Percentiles rank a stretch among this genome's conserved stretches.
Evolutionary conservation across 495 filamentous ascomycete genomes (phyloP).

Genomic region (Sabuloglossum arenarium): DNA sequence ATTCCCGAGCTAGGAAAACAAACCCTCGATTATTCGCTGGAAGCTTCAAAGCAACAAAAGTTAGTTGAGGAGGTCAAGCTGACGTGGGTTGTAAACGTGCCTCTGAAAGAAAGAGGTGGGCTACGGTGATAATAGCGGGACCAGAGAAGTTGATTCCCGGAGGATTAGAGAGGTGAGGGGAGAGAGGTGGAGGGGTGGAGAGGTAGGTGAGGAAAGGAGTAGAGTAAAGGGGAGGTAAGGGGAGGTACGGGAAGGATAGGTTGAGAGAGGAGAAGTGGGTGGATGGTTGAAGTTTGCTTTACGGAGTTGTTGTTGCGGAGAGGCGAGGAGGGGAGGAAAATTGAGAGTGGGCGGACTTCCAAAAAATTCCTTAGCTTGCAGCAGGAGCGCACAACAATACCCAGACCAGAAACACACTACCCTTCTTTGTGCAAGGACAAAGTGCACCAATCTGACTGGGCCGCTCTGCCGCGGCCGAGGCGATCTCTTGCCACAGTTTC

Average conservation of each 20-base stretch:
- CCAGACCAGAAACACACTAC: neutral
- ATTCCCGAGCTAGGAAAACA: neutral
- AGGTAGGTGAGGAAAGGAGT: conserved; percentile 8
- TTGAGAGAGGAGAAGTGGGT: conserved; percentile 9
- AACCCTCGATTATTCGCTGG: neutral
- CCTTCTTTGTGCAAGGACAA: neutral
- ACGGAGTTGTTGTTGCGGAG: conserved; percentile 3
- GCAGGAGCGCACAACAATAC: neutral
- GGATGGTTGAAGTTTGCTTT: conserved; percentile 2
- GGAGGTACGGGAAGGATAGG: conserved; percentile 4
- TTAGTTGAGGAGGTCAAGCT: neutral
- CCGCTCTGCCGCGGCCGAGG: neutral
- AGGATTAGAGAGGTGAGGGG: conserved; percentile 8
- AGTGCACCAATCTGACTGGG: neutral
- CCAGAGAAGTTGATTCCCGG: conserved; percentile 4
- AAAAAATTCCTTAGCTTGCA: neutral
- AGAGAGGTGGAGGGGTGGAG: conserved; percentile 11
- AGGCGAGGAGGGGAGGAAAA: conserved; percentile 12
- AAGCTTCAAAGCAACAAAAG: neutral
- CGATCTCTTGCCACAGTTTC: no score
- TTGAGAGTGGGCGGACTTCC: neutral
- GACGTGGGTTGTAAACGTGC: neutral
- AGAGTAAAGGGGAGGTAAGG: conserved; percentile 3
- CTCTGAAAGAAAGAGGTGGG: neutral
- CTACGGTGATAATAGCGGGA: neutral